Base-by-base conservation (phyloP, 352 stramenopile species). In the Globisporangium alternatum region DNA sequence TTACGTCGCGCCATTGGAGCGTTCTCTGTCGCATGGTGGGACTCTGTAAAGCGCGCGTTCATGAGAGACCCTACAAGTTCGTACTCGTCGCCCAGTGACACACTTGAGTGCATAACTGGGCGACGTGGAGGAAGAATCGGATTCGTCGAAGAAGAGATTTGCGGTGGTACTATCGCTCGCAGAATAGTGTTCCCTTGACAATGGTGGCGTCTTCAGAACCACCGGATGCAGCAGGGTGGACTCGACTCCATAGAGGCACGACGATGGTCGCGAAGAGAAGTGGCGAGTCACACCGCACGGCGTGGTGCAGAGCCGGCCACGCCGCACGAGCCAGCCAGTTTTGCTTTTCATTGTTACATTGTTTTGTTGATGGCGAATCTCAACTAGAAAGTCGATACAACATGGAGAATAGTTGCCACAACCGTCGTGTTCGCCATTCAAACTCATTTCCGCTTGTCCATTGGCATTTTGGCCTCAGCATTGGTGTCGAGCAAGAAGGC, bases 31-130 rank as follows among this genome's bases (percentile, higher is more conserved):
- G 41, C 30, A 28, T 9, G 19, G 1, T 21, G 22, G 9, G 15
- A 5, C 7, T 8, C 39, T 35, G 5, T 8, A 10, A 43, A 51
- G 45, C 39, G 31, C 35, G 47, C 28, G 5, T 31, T 22, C 0
- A 60, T 17, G 12, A 59, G 2, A 15, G 45, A 69, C 2, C 25
- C 25, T 28, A 28, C 25, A 2, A 28, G 25, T 2, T 28, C 25
- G 25, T n/a, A n/a, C n/a, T n/a, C n/a, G n/a, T n/a, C n/a, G n/a
- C n/a, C n/a, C n/a, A n/a, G 30, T 49, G 4, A 49, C 47, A 4
- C 81, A 15, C 2, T n/a, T 30, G 37, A 75, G 13, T 5, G 76
- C 71, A 64, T 87, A 70, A 86, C 4, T 68, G 66, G 6, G 65
- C 72, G 15, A 76, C 60, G 6, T 33, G 19, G 21, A 70, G 62